A percentile compares a stretch with the other conserved stretches of the same genome.
Evolutionary conservation across 2,329 filamentous ascomycete genomes (phyloP).

Genomic region (Mariannaea elegans): DNA sequence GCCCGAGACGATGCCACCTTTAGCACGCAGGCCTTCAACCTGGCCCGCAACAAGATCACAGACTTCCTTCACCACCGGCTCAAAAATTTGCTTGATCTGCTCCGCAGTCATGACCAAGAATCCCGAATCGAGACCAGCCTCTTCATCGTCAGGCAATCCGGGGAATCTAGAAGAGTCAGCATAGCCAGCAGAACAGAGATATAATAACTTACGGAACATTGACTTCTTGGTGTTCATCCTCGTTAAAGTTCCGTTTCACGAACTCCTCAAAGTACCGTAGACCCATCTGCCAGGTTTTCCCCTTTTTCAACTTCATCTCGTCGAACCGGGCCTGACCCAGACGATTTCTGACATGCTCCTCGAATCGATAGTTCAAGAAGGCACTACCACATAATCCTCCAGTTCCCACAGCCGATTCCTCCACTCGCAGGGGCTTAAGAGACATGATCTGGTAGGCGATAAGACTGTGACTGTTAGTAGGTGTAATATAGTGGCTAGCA

Average conservation of each 20-base stretch:
- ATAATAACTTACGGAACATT: conserved; percentile 70
- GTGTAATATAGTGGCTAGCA: not conserved
- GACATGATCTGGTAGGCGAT: conserved; percentile 86
- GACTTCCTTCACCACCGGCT: conserved; percentile 77
- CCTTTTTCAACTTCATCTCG: conserved; percentile 80
- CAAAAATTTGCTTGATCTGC: conserved; percentile 77
- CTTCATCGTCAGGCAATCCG: conserved; percentile 78
- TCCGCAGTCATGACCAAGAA: conserved; percentile 77
- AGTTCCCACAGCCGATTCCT: conserved; percentile 82
- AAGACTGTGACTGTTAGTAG: conserved; percentile 54
- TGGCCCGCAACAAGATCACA: conserved; percentile 75
- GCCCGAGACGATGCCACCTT: conserved; percentile 72
- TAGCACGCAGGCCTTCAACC: conserved; percentile 68
- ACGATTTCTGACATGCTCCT: conserved; percentile 75
- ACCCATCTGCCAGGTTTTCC: conserved; percentile 82
- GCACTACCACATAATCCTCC: conserved; percentile 81
- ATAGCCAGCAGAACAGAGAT: accelerated
- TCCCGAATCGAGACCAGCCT: conserved; percentile 76
- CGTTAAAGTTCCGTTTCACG: conserved; percentile 84
- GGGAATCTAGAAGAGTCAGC: conserved; percentile 62
- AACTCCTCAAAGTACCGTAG: conserved; percentile 85
- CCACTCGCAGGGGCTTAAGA: conserved; percentile 74
- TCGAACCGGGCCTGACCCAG: conserved; percentile 74
- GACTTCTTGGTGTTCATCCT: conserved; percentile 79
- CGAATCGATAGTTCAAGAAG: conserved; percentile 82